These are phyloP conservation scores for Penicillium maclennaniae DNA, from an alignment of 495 filamentous ascomycete species.

Conservation along the genomic window DNA sequence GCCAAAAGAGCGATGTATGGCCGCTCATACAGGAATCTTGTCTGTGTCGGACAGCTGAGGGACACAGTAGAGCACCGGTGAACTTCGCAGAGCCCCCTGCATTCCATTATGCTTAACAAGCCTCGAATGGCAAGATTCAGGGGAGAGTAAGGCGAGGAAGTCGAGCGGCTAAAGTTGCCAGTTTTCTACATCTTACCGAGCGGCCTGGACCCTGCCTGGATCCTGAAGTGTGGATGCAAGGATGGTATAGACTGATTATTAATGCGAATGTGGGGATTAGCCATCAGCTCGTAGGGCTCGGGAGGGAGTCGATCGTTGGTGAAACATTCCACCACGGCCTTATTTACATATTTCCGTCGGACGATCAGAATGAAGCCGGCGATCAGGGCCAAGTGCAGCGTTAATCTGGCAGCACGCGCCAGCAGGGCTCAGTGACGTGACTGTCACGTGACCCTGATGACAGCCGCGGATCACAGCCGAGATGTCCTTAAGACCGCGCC, in stretches of 20 bases:
- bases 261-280: not conserved
- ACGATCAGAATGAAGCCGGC: not conserved
- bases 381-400: not conserved
- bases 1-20: too few species aligned
- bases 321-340: not conserved
- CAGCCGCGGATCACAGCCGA: constrained; percentile 7
- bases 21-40: too few species aligned
- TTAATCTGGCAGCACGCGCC: not conserved
- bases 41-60: too few species aligned
- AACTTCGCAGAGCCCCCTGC: too few species aligned
- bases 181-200: too few species aligned
- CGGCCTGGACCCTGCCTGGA: too few species aligned
- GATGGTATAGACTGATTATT: not conserved
- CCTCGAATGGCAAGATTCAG: too few species aligned
- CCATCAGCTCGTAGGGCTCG: not conserved
- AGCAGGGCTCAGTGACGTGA: constrained; percentile 3
- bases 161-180: too few species aligned
- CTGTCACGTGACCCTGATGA: constrained; percentile 1
- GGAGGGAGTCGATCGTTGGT: not conserved
- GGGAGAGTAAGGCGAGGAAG: too few species aligned
- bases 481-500: not conserved
- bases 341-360: not conserved
- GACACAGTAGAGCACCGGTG: too few species aligned
- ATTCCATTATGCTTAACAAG: too few species aligned
- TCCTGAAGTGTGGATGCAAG: not conserved